Conservation (phyloP, 768 basidiomycete species). For the Naganishia kalamii region DNA sequence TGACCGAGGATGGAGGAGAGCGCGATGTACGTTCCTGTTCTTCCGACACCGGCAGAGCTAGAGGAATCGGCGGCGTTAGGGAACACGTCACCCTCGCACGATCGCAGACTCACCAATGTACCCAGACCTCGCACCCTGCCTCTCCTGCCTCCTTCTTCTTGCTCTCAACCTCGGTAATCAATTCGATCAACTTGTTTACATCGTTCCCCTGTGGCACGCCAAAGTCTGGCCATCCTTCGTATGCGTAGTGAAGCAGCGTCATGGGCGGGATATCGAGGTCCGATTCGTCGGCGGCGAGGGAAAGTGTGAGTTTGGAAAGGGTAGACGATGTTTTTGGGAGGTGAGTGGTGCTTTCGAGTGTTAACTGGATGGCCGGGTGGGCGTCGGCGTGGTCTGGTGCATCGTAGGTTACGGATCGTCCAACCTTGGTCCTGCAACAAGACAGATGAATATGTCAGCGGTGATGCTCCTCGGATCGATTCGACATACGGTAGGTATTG, state of each 20-base stretch:
- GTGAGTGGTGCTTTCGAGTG: neutral
- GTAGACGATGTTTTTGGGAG: neutral
- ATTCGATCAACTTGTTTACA: slow-evolving; percentile 27
- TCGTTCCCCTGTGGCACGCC: slow-evolving; percentile 37
- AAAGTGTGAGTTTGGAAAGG: slow-evolving; percentile 2
- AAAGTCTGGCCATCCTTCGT: slow-evolving; percentile 42
- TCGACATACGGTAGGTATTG: slow-evolving; percentile 37
- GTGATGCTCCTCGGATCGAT: neutral
- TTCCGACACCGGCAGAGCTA: slow-evolving; percentile 45
- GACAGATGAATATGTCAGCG: neutral
- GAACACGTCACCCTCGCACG: slow-evolving; percentile 26
- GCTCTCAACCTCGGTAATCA: slow-evolving; percentile 25
- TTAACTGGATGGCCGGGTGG: neutral
- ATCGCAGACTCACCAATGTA: slow-evolving; percentile 31
- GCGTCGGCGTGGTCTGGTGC: neutral
- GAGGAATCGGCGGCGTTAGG: neutral
- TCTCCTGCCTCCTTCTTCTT: slow-evolving; percentile 23
- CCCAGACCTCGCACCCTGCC: slow-evolving; percentile 39
- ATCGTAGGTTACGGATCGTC: slow-evolving; percentile 11
- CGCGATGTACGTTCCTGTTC: slow-evolving; percentile 46
- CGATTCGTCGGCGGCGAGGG: neutral
- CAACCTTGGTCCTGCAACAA: neutral
- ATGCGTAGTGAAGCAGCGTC: slow-evolving; percentile 35
- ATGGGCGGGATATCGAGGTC: slow-evolving; percentile 7
- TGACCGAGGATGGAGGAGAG: slow-evolving; percentile 37